phyloP scores from a whole-genome alignment of 1,139 yeast genomes.

The Magnusiomyces paraingens region DNA sequence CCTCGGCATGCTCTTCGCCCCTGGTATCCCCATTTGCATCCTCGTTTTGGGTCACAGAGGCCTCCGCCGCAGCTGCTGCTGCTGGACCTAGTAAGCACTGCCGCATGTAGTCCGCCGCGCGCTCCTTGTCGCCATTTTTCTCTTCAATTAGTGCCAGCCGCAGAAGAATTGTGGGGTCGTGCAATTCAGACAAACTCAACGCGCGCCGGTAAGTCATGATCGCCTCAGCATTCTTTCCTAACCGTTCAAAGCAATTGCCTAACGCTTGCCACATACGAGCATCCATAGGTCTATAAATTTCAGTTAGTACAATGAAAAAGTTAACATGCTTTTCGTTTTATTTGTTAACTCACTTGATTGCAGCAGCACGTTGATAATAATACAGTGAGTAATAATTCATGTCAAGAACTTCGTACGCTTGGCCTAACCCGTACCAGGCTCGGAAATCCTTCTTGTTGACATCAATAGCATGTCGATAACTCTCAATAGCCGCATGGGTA shows the following conservation, averaged over 20 bases:
- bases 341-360: slow-evolving; percentile 43
- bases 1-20: slow-evolving; percentile 57
- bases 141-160: slow-evolving; percentile 67
- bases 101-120: slow-evolving; percentile 62
- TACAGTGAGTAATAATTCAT: slow-evolving; percentile 91
- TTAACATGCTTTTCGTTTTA: too few relatives aligned
- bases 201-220: slow-evolving; percentile 50
- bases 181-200: slow-evolving; percentile 39
- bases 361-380: slow-evolving; percentile 87
- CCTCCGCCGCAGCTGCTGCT: too few relatives aligned
- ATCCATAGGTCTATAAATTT: slow-evolving; percentile 55
- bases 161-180: slow-evolving; percentile 49
- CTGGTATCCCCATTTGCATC: neutral
- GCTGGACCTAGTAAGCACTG: slow-evolving; percentile 42
- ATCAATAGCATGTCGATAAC: slow-evolving; percentile 89
- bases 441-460: slow-evolving; percentile 84
- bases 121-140: slow-evolving; percentile 44
- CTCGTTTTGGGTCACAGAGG: too few relatives aligned
- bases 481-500: slow-evolving; percentile 95
- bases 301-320: slow-evolving; percentile 16
- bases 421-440: slow-evolving; percentile 99
- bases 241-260: slow-evolving; percentile 82
- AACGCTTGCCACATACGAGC: slow-evolving; percentile 96
- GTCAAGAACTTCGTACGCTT: slow-evolving; percentile 93
- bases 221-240: slow-evolving; percentile 61